Conservation (phyloP, 768 basidiomycete genomes). For the Suillus alpinus region DNA sequence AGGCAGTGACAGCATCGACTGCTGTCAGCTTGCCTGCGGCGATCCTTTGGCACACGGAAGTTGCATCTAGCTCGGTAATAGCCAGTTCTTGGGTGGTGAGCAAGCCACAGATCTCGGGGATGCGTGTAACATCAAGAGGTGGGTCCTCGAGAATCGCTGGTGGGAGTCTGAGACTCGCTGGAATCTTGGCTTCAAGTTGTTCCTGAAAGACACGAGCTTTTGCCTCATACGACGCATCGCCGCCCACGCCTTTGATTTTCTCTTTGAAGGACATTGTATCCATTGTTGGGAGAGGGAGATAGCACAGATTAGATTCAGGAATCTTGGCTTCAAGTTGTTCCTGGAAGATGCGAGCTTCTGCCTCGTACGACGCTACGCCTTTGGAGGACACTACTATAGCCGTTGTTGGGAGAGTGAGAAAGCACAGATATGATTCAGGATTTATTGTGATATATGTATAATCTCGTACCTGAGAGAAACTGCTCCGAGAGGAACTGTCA, state of each 20-base stretch:
- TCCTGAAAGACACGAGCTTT: constrained; percentile 16
- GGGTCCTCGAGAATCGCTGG: constrained; percentile 16
- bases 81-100: constrained; percentile 31
- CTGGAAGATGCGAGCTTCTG: constrained; percentile 16
- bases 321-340: constrained; percentile 24
- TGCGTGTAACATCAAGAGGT: constrained; percentile 31
- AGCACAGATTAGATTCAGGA: constrained; percentile 4
- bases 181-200: constrained; percentile 25
- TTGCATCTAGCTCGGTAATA: constrained; percentile 37
- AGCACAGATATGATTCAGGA: not conserved
- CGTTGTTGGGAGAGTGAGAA: not conserved
- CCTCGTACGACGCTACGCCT: constrained; percentile 16
- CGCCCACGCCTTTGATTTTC: constrained; percentile 22
- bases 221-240: constrained; percentile 18
- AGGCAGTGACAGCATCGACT: constrained; percentile 41
- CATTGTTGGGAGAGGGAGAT: not conserved
- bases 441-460: not conserved
- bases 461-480: not conserved
- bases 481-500: not conserved
- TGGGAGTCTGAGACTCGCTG: constrained; percentile 15
- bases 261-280: constrained; percentile 15
- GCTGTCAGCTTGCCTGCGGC: constrained; percentile 31
- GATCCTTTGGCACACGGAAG: constrained; percentile 28
- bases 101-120: constrained; percentile 32
- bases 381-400: constrained; percentile 15